Evolutionary conservation across 768 basidiomycete genomes (phyloP), one percentile per base, ranked within the genome.

Genomic region (Rhodosporidiobolus odoratus): DNA sequence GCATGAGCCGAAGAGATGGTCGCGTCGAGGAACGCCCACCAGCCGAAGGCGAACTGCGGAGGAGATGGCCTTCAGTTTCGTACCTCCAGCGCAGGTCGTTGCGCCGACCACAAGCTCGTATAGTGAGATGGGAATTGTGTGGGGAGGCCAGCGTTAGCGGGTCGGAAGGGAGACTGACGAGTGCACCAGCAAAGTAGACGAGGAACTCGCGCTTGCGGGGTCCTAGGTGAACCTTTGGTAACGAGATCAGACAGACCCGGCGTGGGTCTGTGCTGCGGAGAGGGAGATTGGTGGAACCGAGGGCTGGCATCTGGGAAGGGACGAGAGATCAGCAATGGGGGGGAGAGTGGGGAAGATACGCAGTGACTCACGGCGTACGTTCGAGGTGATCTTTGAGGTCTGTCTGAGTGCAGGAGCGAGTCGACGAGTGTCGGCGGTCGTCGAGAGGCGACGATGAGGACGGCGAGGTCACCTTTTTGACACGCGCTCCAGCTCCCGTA

Each of bases 1-100:
- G 92, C 91, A 76, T 95, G 91, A 5, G 89, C 86, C 16, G 93
- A 96, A 48, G 92, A 84, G 63, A 97, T 87, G 32, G 89, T 88
- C 21, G 96, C 95, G 76, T 98, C 95, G 65, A 97, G 82, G 81
- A 99, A 93, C 6, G 89, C 85, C 92, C 95, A 98, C 79, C 91
- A 91, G 37, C 92, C 94, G 27, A 97, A 82, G 1, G 93, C 91
- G 80, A 97, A 98, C 94, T 94, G 77, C 45, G 41, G 34, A 23
- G 43, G 43, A 35, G 52, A 45, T 41, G 35, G 19, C 37, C 27
- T n/a, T 50, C 10, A 50, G 48, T 10, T 25, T 50, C 8, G 48
- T 50, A 43, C 43, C 12, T 17, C 12, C 21, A 50, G 48, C 7
- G 52, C 13, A 59, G 48, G 52, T 41, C 23, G 34, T 56, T 65